Evolutionary conservation across 2,329 filamentous ascomycete species (phyloP).

Genomic region (Bipolaris victoriae): DNA sequence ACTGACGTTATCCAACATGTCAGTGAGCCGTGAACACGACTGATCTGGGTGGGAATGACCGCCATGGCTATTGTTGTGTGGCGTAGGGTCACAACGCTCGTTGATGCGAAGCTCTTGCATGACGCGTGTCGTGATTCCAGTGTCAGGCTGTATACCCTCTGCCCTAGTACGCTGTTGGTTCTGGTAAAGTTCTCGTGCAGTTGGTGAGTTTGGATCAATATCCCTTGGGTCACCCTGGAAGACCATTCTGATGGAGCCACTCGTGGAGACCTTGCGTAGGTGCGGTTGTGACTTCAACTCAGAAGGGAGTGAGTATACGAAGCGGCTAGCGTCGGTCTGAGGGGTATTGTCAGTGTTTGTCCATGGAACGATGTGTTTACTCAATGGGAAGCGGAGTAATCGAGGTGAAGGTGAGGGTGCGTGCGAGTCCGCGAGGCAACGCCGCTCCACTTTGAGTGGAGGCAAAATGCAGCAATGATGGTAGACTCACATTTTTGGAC

Average conservation of each 20-base stretch:
- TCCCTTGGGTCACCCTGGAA: constrained; percentile 34
- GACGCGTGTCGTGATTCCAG: constrained; percentile 19
- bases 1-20: constrained; percentile 34
- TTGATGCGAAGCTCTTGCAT: constrained; percentile 30
- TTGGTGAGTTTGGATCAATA: constrained; percentile 26
- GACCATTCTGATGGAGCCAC: constrained; percentile 33
- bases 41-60: constrained; percentile 24
- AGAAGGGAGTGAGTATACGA: constrained; percentile 29
- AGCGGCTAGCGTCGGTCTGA: constrained; percentile 34
- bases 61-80: constrained; percentile 1
- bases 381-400: constrained; percentile 1
- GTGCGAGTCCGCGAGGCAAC: constrained; percentile 4
- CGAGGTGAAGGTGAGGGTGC: constrained; percentile 15
- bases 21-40: constrained; percentile 36
- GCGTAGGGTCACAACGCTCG: constrained; percentile 6
- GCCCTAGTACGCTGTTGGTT: constrained; percentile 6
- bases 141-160: constrained; percentile 7
- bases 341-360: constrained; percentile 15
- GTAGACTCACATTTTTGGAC: constrained; percentile 42
- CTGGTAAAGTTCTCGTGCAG: constrained; percentile 12
- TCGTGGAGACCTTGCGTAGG: constrained; percentile 19
- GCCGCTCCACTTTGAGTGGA: constrained; percentile 10
- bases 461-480: constrained; percentile 21
- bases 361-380: neutral
- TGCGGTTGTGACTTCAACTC: constrained; percentile 10